A percentile compares a stretch with the other conserved stretches of the same genome.
phyloP scores from a whole-genome alignment of 805 yeast genomes.

The Kluyveromyces nonfermentans region DNA sequence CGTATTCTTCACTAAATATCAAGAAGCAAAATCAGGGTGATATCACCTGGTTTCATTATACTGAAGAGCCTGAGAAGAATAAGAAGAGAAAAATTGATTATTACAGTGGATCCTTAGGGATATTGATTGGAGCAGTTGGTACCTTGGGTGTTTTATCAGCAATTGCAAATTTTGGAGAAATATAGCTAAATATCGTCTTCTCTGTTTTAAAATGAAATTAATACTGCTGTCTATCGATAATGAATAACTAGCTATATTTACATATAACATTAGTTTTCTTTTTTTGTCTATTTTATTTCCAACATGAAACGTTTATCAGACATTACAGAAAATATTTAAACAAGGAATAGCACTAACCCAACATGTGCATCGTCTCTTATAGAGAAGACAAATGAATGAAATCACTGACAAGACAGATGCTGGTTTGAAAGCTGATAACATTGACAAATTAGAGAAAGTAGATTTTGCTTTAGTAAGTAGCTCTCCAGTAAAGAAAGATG shows the following conservation, averaged over 20 bases:
- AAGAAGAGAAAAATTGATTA: not conserved
- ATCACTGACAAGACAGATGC: not conserved
- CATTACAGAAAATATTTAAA: not conserved
- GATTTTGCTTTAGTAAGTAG: not conserved
- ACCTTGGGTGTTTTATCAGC: constrained; percentile 15
- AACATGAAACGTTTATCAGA: not conserved
- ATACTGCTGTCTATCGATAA: too few relatives aligned
- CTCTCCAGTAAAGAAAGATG: not conserved
- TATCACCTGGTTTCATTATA: not conserved
- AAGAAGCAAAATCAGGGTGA: not conserved
- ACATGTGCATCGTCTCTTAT: not conserved
- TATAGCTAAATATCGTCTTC: not conserved
- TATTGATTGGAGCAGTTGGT: constrained; percentile 15
- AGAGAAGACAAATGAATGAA: not conserved
- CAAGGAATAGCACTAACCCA: not conserved
- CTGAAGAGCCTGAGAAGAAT: not conserved
- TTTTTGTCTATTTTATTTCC: not conserved
- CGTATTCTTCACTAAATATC: too few relatives aligned
- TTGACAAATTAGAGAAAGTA: not conserved
- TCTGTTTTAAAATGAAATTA: not conserved
- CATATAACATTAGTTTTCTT: not conserved
- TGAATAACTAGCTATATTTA: not conserved
- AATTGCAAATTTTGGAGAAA: constrained; percentile 12
- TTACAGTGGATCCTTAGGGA: constrained; percentile 13
- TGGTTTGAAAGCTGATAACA: not conserved